Conservation (phyloP, 208 protist genomes). For the Trichomonas gallinae region DNA sequence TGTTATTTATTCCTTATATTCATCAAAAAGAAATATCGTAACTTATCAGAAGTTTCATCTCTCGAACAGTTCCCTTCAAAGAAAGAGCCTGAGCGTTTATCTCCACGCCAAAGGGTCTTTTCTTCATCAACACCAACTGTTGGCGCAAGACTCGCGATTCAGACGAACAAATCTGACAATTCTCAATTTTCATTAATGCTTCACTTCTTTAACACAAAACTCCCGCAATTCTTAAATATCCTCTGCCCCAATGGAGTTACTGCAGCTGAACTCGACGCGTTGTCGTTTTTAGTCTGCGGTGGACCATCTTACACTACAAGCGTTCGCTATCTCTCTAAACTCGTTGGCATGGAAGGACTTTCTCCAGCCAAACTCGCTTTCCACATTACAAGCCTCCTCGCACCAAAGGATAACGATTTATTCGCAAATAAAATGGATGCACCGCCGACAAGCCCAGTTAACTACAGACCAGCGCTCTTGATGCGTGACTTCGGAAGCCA, state of each 20-base stretch:
- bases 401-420: not conserved
- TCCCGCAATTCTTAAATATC: constrained; percentile 7
- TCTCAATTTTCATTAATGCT: not conserved
- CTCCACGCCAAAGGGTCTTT: not conserved
- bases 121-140: not conserved
- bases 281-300: not conserved
- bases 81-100: not conserved
- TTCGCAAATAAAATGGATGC: not conserved
- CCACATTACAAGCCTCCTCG: not conserved
- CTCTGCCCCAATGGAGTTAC: not conserved
- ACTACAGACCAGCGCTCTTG: not conserved
- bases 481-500: not conserved
- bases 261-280: not conserved
- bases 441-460: not conserved
- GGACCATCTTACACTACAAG: not conserved
- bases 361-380: not conserved
- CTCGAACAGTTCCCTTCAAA: not conserved
- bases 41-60: not conserved
- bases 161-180: not conserved
- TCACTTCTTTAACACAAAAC: not conserved
- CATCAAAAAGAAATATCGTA: constrained; percentile 1
- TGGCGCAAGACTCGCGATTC: not conserved
- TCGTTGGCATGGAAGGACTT: not conserved
- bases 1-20: constrained; percentile 10
- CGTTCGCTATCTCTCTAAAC: not conserved